Conservation (phyloP, 352 stramenopile species). For the Phytophthora quininea region DNA sequence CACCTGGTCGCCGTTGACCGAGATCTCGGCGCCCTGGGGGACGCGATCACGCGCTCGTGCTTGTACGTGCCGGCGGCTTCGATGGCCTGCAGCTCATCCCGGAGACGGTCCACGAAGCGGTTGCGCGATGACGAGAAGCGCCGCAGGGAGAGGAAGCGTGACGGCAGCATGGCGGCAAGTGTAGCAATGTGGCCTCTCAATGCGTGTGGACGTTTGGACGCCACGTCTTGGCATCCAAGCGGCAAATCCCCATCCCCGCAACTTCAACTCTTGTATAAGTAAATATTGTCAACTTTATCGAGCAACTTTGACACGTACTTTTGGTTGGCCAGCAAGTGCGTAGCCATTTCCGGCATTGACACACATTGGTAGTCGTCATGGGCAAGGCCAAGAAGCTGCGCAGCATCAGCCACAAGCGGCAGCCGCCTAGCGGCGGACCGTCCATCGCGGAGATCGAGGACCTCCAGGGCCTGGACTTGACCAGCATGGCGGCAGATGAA, state of each 20-base stretch:
- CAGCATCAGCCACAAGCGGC: constrained; percentile 80
- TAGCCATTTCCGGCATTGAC: constrained; percentile 18
- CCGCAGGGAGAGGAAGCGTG: constrained; percentile 11
- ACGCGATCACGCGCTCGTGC: constrained; percentile 91
- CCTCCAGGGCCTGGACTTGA: constrained; percentile 47
- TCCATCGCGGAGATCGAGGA: constrained; percentile 68
- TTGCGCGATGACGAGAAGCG: constrained; percentile 57
- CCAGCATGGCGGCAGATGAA: constrained; percentile 56
- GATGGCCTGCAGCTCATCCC: constrained; percentile 73
- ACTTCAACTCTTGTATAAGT: constrained; percentile 8
- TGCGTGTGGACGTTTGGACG: neutral
- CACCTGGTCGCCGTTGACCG: constrained; percentile 72
- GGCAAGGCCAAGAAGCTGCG: constrained; percentile 89
- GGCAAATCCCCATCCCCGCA: neutral
- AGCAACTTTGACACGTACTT: neutral
- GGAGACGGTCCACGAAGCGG: constrained; percentile 75
- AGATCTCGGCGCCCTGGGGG: constrained; percentile 83
- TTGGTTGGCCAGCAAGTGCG: constrained; percentile 29
- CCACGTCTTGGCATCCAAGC: neutral
- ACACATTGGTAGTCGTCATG: constrained; percentile 44
- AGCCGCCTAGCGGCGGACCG: constrained; percentile 61
- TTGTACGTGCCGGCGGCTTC: constrained; percentile 85
- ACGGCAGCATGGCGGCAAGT: constrained; percentile 20
- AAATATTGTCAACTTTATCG: neutral
- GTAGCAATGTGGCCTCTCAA: neutral